phyloP scores from a whole-genome alignment of 352 stramenopile genomes.

The Pythium aphanidermatum region DNA sequence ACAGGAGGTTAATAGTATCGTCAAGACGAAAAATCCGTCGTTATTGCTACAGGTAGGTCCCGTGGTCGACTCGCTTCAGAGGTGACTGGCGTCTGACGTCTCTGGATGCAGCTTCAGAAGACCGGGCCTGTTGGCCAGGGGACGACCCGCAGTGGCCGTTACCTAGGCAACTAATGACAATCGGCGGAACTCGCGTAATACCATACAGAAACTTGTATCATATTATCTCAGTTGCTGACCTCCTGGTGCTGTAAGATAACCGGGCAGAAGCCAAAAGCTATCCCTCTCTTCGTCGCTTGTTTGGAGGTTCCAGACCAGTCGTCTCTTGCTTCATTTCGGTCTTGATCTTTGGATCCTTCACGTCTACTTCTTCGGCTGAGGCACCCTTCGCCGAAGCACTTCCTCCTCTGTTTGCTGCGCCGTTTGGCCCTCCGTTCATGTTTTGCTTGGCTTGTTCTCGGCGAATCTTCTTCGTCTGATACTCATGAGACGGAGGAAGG shows the following conservation, averaged over 20 bases:
- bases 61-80: background rate
- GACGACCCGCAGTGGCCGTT: slow-evolving; percentile 42
- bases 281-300: slow-evolving; percentile 56
- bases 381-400: background rate
- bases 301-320: slow-evolving; percentile 21
- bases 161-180: slow-evolving; percentile 46
- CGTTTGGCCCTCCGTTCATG: slow-evolving; percentile 33
- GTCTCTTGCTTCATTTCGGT: slow-evolving; percentile 14
- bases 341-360: slow-evolving; percentile 31
- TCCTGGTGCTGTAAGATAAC: too few species aligned
- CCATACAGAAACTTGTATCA: too few species aligned
- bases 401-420: slow-evolving; percentile 10
- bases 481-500: slow-evolving; percentile 77
- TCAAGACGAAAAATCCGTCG: slow-evolving; percentile 94
- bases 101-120: slow-evolving; percentile 51
- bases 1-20: slow-evolving; percentile 91
- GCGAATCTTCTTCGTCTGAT: slow-evolving; percentile 88
- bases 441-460: slow-evolving; percentile 75
- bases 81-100: background rate
- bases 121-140: slow-evolving; percentile 25
- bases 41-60: slow-evolving; percentile 83
- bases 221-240: too few species aligned
- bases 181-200: too few species aligned
- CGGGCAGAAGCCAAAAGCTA: too few species aligned
- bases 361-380: slow-evolving; percentile 1